Evolutionary conservation across 23 red algal genomes (phyloP).

Genomic region (Gracilaria vermiculophylla): DNA sequence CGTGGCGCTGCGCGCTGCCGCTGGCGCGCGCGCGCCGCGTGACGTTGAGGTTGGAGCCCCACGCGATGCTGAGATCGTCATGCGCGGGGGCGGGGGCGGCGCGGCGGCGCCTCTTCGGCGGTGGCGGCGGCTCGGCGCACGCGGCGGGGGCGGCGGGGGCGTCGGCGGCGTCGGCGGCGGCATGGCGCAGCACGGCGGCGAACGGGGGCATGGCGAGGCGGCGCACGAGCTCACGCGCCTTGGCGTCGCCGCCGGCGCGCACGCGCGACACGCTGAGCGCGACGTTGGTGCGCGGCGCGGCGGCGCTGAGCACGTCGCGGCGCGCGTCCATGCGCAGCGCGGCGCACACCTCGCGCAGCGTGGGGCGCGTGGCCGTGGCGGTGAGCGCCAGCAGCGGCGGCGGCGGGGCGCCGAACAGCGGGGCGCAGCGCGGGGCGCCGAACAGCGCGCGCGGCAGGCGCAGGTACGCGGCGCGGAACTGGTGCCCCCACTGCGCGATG

Average conservation of each 20-base stretch:
- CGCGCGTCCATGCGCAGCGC: conserved; percentile 10
- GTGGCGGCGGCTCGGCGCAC: no score
- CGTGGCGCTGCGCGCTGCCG: background rate
- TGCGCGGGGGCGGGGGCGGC: background rate
- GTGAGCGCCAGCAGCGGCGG: conserved; percentile 69
- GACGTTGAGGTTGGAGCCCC: conserved; percentile 20
- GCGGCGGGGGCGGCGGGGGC: no score
- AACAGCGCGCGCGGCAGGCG: conserved; percentile 54
- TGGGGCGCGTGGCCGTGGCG: conserved; percentile 59
- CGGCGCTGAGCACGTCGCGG: background rate
- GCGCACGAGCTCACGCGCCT: conserved; percentile 42
- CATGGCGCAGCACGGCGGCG: background rate
- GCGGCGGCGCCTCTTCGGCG: background rate
- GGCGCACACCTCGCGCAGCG: conserved; percentile 21
- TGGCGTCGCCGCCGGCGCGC: background rate
- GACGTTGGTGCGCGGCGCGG: conserved; percentile 43
- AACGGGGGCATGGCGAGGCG: conserved; percentile 29
- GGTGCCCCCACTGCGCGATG: conserved; percentile 64
- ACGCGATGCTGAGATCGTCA: background rate
- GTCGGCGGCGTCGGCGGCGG: no score
- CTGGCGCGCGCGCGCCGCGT: background rate
- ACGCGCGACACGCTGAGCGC: conserved; percentile 11
- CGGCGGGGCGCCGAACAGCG: background rate
- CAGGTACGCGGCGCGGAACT: conserved; percentile 71
- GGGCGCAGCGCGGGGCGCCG: background rate